phyloP scores from a whole-genome alignment of 1,284 basidiomycete genomes.

The Amylostereum chailletii region DNA sequence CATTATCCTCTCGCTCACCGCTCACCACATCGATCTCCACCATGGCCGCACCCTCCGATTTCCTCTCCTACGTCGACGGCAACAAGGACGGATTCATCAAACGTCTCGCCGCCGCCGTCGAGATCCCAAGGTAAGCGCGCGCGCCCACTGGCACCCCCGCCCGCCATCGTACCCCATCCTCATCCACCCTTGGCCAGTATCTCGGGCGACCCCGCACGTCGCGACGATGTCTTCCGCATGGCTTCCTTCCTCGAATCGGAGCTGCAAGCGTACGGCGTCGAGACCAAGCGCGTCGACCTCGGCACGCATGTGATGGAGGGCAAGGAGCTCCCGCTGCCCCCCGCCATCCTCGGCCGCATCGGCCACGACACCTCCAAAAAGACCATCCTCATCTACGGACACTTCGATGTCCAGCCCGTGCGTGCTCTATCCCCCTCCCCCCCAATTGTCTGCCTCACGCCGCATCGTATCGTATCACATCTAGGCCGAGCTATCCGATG shows the following conservation, averaged over 20 bases:
- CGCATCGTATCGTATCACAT: constrained; percentile 1
- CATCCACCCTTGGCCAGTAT: constrained; percentile 33
- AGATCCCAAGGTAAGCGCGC: constrained; percentile 72
- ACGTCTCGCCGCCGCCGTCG: constrained; percentile 76
- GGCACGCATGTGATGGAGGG: constrained; percentile 82
- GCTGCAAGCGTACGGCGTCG: constrained; percentile 68
- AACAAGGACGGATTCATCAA: constrained; percentile 72
- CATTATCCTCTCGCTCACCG: neutral
- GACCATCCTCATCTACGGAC: constrained; percentile 89
- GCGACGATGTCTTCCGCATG: constrained; percentile 78
- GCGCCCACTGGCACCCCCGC: neutral
- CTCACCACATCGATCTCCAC: neutral
- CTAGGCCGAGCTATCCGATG: constrained; percentile 69
- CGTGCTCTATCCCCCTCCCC: constrained; percentile 16
- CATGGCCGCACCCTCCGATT: constrained; percentile 35
- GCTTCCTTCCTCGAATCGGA: constrained; percentile 70
- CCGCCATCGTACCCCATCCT: neutral
- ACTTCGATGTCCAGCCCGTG: constrained; percentile 83
- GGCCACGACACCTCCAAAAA: constrained; percentile 84
- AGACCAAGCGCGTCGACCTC: constrained; percentile 65
- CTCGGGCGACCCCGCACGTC: constrained; percentile 57
- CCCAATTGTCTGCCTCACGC: neutral
- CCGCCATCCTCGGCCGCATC: constrained; percentile 80
- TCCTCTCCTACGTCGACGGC: constrained; percentile 59
- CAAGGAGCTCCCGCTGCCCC: constrained; percentile 74